A percentile compares a stretch with the other conserved stretches of the same genome.
Evolutionary conservation across 176 grass and related monocot species (phyloP).

Genomic region (Eragrostis nindensis): DNA sequence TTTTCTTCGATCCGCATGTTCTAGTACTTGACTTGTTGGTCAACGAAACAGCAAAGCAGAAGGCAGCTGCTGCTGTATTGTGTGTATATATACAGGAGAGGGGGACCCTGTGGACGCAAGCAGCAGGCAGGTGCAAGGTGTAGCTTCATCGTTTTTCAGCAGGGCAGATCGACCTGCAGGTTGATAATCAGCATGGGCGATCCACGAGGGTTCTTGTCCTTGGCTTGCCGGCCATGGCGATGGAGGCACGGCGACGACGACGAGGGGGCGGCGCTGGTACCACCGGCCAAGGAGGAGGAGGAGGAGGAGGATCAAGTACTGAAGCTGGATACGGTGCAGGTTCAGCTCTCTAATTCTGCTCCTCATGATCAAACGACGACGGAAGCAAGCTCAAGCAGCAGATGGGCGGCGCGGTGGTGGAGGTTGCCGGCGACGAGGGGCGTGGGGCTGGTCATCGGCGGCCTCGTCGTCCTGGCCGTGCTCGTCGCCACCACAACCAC

Average conservation of each 20-base stretch:
- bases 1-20: not conserved
- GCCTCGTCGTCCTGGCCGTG: conserved; percentile 42
- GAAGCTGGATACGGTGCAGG: not conserved
- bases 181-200: no score
- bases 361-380: not conserved
- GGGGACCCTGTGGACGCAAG: no score
- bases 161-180: no score
- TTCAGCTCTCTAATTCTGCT: no score
- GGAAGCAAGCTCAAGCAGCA: not conserved
- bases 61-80: not conserved
- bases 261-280: not conserved
- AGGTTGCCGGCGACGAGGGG: conserved; percentile 30
- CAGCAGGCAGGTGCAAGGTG: no score
- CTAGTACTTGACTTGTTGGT: not conserved
- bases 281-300: not conserved
- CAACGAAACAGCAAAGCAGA: not conserved
- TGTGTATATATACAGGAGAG: no score
- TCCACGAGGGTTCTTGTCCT: not conserved
- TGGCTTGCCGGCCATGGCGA: not conserved
- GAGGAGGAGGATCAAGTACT: not conserved
- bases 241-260: not conserved
- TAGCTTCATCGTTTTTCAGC: no score
- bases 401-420: not conserved
- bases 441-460: conserved; percentile 51
- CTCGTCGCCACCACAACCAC: not conserved